Evolutionary conservation across 306 rosid genomes (phyloP).

Genomic region (Trifolium pratense): DNA sequence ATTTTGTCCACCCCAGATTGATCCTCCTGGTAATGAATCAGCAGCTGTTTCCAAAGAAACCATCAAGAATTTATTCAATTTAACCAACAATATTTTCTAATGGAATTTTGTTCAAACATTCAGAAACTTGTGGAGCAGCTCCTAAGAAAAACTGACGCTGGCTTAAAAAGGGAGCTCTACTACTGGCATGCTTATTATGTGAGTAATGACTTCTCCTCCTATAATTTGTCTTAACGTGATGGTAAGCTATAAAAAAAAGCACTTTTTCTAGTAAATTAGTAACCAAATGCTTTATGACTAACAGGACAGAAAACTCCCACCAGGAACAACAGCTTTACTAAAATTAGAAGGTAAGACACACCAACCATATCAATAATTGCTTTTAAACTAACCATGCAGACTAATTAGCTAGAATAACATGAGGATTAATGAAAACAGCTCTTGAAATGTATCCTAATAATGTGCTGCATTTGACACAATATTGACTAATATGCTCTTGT

Average conservation of each 20-base stretch:
- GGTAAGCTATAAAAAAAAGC: background rate
- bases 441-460: conserved; percentile 2
- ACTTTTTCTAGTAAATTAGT: conserved; percentile 19
- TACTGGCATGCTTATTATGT: conserved; percentile 95
- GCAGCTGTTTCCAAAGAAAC: conserved; percentile 14
- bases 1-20: conserved; percentile 77
- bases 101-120: conserved; percentile 41
- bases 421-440: conserved; percentile 8
- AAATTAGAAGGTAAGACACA: conserved; percentile 75
- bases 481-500: conserved; percentile 13
- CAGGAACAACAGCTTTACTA: conserved; percentile 77
- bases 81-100: conserved; percentile 27
- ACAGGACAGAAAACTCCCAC: conserved; percentile 82
- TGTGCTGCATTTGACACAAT: conserved; percentile 5
- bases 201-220: conserved; percentile 42
- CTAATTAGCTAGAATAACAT: conserved; percentile 14
- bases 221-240: conserved; percentile 32
- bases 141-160: conserved; percentile 58
- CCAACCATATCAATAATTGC: background rate
- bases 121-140: conserved; percentile 88
- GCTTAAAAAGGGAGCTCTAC: conserved; percentile 70
- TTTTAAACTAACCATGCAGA: conserved; percentile 17
- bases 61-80: conserved; percentile 16
- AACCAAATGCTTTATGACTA: conserved; percentile 32
- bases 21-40: conserved; percentile 69